Conservation (phyloP, 2,329 filamentous ascomycete species). For the Ascochyta fabae region DNA sequence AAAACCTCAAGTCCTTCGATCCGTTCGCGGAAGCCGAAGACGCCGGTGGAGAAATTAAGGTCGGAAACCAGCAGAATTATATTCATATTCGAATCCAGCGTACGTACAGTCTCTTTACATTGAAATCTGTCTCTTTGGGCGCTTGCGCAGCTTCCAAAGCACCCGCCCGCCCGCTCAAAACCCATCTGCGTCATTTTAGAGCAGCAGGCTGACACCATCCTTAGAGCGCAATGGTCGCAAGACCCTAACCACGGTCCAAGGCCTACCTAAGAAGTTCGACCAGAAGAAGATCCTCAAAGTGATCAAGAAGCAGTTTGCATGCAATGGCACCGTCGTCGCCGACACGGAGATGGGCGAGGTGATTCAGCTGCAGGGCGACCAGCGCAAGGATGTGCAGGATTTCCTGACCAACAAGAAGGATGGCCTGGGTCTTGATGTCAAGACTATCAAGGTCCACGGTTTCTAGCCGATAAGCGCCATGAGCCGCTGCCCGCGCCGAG, state of each 20-base stretch:
- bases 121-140: background rate
- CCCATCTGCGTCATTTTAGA: background rate
- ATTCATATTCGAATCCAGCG: constrained; percentile 99
- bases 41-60: constrained; percentile 91
- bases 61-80: constrained; percentile 92
- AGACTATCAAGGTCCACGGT: constrained; percentile 86
- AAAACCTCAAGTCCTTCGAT: constrained; percentile 66
- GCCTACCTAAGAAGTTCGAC: constrained; percentile 98
- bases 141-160: background rate
- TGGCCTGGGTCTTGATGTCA: constrained; percentile 89
- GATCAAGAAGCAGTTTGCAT: constrained; percentile 99
- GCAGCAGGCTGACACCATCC: constrained; percentile 51
- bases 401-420: constrained; percentile 97
- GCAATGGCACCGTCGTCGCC: constrained; percentile 99
- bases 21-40: constrained; percentile 99
- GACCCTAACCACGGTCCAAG: constrained; percentile 99
- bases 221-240: constrained; percentile 99
- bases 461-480: constrained; percentile 30
- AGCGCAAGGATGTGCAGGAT: constrained; percentile 98
- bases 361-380: constrained; percentile 99
- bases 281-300: constrained; percentile 99
- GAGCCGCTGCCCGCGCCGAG: constrained; percentile 7
- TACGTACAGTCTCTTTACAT: constrained; percentile 59
- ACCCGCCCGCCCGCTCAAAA: background rate
- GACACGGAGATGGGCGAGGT: constrained; percentile 98